Evolutionary conservation across 75 land plant genomes (phyloP), one percentile per base, ranked within the genome.

Genomic region (Pinus taeda): DNA sequence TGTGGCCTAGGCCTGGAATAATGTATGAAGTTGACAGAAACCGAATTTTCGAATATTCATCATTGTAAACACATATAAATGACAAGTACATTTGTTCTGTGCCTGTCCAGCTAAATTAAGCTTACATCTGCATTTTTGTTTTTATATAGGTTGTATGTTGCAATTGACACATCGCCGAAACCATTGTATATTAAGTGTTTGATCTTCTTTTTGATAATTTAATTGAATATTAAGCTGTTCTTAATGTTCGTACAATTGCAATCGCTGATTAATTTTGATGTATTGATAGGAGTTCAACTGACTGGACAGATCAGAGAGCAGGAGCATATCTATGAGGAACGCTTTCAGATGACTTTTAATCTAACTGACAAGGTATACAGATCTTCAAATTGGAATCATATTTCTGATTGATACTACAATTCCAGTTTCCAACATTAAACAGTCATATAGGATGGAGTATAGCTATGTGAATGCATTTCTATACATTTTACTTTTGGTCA

Each of bases 291-390:
- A 69, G 18, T 33, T 60, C 72, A 57, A 55, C 77, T 97, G 76
- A 76, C 78, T 56, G 77, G 60, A 49, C 85, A 45, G 45, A 59
- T 97, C 29, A 69, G 76, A 21, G 81, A 92, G 63, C 86, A 87
- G 58, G 91, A 95, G 73, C 70, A 71, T 53, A 82, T 77, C 21
- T 97, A 93, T 89, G 96, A 97, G 65, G 76, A 85, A 17, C 92
- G 86, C 73, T 97, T 91, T 75, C 75, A 82, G 67, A 77, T 49
- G 33, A 81, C 77, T 57, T 95, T 92, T 39, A 72, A 85, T 60
- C 78, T 91, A 15, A 76, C 81, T 36, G 85, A 82, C 56, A 91
- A 91, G 95, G 99, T 94, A 80, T 12, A 24, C 59, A 15, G 63
- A 37, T 45, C 20, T 67, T 67, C 49, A 30, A 67, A 67, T 29